phyloP scores from a whole-genome alignment of 148 eudicot species.

The Camellia japonica region DNA sequence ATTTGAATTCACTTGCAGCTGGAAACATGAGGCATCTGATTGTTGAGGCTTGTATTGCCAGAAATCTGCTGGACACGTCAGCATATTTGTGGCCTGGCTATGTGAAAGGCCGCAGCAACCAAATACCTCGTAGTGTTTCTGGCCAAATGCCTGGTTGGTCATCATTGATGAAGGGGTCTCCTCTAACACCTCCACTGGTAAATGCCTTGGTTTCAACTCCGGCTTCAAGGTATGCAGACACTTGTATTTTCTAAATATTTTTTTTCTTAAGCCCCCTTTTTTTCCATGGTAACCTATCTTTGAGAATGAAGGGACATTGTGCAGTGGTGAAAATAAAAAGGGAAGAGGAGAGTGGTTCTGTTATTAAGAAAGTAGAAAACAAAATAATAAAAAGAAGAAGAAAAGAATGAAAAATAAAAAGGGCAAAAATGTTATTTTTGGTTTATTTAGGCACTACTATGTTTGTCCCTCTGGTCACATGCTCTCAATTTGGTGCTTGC shows the following conservation, averaged over 20 bases:
- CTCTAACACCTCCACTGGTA: conserved; percentile 68
- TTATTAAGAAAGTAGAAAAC: too few relatives aligned
- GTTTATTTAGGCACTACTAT: too few relatives aligned
- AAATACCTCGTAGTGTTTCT: conserved; percentile 66
- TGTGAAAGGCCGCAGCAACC: conserved; percentile 79
- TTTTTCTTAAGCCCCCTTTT: background rate
- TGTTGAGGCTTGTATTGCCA: conserved; percentile 61
- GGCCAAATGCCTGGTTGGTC: conserved; percentile 82
- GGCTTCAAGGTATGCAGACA: conserved; percentile 75
- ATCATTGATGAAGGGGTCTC: conserved; percentile 82
- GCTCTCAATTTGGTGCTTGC: too few relatives aligned
- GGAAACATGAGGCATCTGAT: conserved; percentile 90
- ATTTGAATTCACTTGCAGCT: conserved; percentile 42
- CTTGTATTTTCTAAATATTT: conserved; percentile 1
- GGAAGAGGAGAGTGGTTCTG: too few relatives aligned
- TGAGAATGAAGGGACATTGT: background rate
- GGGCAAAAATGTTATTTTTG: too few relatives aligned
- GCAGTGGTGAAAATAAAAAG: too few relatives aligned
- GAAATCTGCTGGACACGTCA: conserved; percentile 71
- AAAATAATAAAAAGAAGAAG: too few relatives aligned
- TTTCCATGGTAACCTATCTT: background rate
- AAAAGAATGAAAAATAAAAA: too few relatives aligned
- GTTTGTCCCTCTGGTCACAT: too few relatives aligned
- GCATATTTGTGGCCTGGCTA: conserved; percentile 89
- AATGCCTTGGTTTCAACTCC: conserved; percentile 72